Base-by-base conservation (phyloP, 179 eudicot species). In the Nepenthes alata region DNA sequence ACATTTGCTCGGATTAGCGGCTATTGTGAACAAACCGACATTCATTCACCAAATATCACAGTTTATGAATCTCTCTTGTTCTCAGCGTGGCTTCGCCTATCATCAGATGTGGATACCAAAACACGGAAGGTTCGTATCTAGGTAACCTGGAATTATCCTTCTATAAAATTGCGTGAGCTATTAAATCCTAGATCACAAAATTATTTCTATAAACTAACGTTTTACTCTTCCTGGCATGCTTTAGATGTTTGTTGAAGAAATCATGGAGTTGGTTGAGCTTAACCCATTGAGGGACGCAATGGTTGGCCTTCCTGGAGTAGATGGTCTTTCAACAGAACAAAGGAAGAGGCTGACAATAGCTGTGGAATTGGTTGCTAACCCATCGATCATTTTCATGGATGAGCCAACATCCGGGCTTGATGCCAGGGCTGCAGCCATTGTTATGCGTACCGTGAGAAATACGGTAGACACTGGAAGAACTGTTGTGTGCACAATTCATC, bases 361-460 rank as follows among this genome's bases (percentile, higher is more conserved):
- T 8, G 91, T 87, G 8, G 95, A 87, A 67, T 54, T 87, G 15
- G 95, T 87, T 66, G 91, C 95, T 5, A 86, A 86, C 61, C 95
- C 95, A 0, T 86, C 93, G 45, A 83, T 85, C 53, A 83, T 85
- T 41, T 88, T 88, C 71, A 80, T 85, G 96, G 96, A 83, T 57
- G 91, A 87, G 62, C 95, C 91, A 2, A 88, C 96, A 45, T 86
- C 96, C 1, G 94, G 96, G 1, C 87, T 88, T 54, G 96, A 88
- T 75, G 93, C 93, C 25, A 71, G 96, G 72, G 96, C 93, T 56
- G 96, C 93, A 12, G 90, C 96, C 5, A 84, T 84, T 61, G 94
- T 89, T 4, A 86, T 89, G 94, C 76, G 90, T 11, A 74, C 91
- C 1, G 85, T 86, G 39, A 80, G 86, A 61, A 89, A 82, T 56